Base-by-base conservation (phyloP, 805 yeast species). In the Alloascoidea africana region DNA sequence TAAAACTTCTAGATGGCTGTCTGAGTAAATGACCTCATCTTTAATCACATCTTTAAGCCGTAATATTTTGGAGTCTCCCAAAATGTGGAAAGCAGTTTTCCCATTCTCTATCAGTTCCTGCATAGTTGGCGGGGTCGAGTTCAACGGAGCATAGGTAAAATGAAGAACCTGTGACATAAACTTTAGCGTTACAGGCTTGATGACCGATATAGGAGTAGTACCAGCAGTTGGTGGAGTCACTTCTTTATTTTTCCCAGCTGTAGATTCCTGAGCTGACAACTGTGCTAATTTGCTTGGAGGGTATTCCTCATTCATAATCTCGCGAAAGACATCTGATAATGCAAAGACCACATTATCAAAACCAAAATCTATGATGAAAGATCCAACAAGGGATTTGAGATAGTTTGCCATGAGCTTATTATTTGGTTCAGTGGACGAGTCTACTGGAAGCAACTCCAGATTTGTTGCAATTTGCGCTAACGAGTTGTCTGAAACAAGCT, bases 101-200 rank as follows among this genome's bases (percentile, higher is more conserved):
- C 84, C 85, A 51, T 85, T 86, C 40, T 80, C 82, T 8, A 85
- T 47, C n/a, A 87, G 57, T 55, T 87, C 97, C 18, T 66, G 49
- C 32, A 76, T 59, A 0, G 91, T 77, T 2, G 97, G 97, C 4
- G 93, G 79, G 0, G 94, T 79, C 34, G 79, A 71, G 44, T 73
- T 70, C 35, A 64, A 55, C 3, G 73, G 65, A 11, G 81, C 72
- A 53, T 68, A 87, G 2, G 72, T 67, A 49, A 87, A 79, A 34
- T 75, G 69, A 38, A 86, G 66, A 17, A 39, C 39, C 33, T 45
- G 42, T 38, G 44, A 46, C 44, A 45, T 44, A 41, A 46, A 58
- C 23, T 51, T 43, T 13, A 58, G 41, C 14, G 58, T 54, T 18
- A 54, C 58, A 14, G 51, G 47, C 23, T 53, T 44, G 39, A 42